Evolutionary conservation across 495 filamentous ascomycete species (phyloP).

Genomic region (Elaphomyces granulatus): DNA sequence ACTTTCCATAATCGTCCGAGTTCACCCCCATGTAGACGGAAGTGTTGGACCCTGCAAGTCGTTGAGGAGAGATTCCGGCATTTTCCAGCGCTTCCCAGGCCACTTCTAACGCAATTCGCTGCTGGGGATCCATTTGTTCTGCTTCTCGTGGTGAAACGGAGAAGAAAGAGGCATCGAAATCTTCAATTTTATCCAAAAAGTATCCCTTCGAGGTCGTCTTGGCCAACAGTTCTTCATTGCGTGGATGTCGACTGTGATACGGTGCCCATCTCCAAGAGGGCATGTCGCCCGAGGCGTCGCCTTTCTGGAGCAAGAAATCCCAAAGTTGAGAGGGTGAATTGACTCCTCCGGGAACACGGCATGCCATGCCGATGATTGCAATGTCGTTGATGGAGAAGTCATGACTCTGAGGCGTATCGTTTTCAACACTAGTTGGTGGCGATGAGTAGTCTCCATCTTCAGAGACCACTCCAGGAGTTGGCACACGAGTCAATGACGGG

Average conservation of each 20-base stretch:
- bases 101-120: slow-evolving; percentile 30
- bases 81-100: slow-evolving; percentile 33
- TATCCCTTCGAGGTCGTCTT: slow-evolving; percentile 9
- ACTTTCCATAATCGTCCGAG: slow-evolving; percentile 30
- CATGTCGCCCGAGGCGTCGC: too few relatives aligned
- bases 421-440: too few relatives aligned
- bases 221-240: too few relatives aligned
- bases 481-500: too few relatives aligned
- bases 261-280: too few relatives aligned
- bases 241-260: too few relatives aligned
- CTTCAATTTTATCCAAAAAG: slow-evolving; percentile 29
- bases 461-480: too few relatives aligned
- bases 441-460: too few relatives aligned
- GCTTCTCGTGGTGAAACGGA: slow-evolving; percentile 30
- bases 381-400: too few relatives aligned
- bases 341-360: slow-evolving; percentile 21
- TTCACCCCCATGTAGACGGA: slow-evolving; percentile 33
- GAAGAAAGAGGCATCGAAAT: slow-evolving; percentile 46
- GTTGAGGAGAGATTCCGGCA: slow-evolving; percentile 29
- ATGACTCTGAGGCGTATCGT: too few relatives aligned
- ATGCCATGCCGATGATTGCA: slow-evolving; percentile 24
- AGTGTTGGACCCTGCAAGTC: slow-evolving; percentile 29
- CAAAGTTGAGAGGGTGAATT: slow-evolving; percentile 16
- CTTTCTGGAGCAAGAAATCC: slow-evolving; percentile 5
- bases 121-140: slow-evolving; percentile 34